Base-by-base conservation (phyloP, 371 early-diverging fungal genomes). In the Neoconidiobolus thromboides region DNA sequence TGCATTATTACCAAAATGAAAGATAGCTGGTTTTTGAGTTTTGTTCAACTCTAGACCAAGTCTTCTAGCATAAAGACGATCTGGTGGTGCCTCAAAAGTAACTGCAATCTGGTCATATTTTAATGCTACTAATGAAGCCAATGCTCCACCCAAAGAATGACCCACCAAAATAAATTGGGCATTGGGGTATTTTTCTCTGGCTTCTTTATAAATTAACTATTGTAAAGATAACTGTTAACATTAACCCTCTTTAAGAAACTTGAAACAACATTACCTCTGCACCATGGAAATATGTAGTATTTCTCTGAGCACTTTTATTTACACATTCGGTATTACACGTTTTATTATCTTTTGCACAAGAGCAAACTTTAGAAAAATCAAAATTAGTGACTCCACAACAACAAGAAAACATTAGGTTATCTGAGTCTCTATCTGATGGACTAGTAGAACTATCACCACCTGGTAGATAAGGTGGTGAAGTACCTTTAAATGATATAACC, bases 401-500 rank as follows among this genome's bases (percentile, higher is more conserved):
- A 72, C 96, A 95, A 2, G 90, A 89, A 67, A 93, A 95, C 67
- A 95, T 75, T 63, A 88, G 73, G 69, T 93, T 93, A 65, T 91
- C 93, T 55, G 71, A 69, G 65, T 86, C 85, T 68, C 87, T 88
- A 44, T 79, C 75, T 14, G 77, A 80, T 1, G 38, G 61, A 12
- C 50, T 42, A 42, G 63, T 63, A 0, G 63, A 58, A 5, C 80
- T 77, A 3, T 82, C 86, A 6, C 84, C 85, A 2, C 62, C 62
- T 1, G 80, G 77, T 60, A 82, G 76, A 53, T 83, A 68, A 39
- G 75, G 73, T 39, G 79, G 76, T 26, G 83, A 79, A 26, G 95
- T 93, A 47, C 95, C 95, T 69, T 94, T 94, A 61, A 90, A 70
- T 43, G 82, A 78, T 41, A 94, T 70, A 3, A 92, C 80, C 42